phyloP scores from a whole-genome alignment of 106 monocot species.

The Posidonia australis region DNA sequence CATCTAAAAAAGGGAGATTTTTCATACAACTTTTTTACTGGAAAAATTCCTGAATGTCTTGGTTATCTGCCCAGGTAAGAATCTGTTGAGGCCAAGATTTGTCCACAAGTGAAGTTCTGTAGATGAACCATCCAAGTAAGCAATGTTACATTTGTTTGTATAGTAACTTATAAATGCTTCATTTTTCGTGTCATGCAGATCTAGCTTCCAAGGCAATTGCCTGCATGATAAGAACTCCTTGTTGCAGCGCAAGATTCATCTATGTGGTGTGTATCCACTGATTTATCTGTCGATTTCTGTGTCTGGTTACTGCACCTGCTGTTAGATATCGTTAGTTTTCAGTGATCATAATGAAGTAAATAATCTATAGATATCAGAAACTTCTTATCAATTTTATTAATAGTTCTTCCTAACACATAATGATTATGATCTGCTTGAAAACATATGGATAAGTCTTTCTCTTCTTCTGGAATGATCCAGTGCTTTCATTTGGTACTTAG shows the following conservation, averaged over 20 bases:
- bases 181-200: constrained; percentile 30
- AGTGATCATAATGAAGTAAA: too few relatives aligned
- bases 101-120: not conserved
- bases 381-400: not conserved
- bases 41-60: constrained; percentile 66
- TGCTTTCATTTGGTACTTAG: too few relatives aligned
- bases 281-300: not conserved
- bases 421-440: too few relatives aligned
- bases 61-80: constrained; percentile 46
- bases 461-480: too few relatives aligned
- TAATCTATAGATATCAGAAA: too few relatives aligned
- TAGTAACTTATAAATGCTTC: too few relatives aligned
- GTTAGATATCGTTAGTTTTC: too few relatives aligned
- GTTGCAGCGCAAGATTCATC: constrained; percentile 33
- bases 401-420: too few relatives aligned
- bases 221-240: constrained; percentile 33
- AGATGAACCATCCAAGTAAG: too few relatives aligned
- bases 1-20: constrained; percentile 52
- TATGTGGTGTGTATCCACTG: constrained; percentile 38
- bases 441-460: too few relatives aligned
- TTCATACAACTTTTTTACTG: constrained; percentile 75
- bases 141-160: not conserved
- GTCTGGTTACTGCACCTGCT: too few relatives aligned
- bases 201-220: constrained; percentile 70
- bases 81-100: not conserved